phyloP scores from a whole-genome alignment of 257 asterid species.

The Solanum chiquidenum region DNA sequence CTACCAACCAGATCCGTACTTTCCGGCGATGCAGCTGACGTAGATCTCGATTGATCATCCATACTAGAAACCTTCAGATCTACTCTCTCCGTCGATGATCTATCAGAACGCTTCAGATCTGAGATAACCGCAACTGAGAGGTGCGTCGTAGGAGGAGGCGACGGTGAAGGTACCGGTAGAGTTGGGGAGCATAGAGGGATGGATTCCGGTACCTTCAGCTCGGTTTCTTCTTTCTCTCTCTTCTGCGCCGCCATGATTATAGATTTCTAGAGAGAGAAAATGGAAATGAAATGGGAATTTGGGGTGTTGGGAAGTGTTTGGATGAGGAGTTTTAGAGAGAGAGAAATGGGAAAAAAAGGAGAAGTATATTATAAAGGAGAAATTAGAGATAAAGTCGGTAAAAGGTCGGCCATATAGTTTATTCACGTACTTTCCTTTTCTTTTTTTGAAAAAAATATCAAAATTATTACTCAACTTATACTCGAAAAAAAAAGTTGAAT shows the following conservation, averaged over 20 bases:
- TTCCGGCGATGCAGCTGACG: background rate
- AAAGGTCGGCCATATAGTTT: slow-evolving; percentile 2
- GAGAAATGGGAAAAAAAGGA: background rate
- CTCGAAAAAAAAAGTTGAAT: background rate
- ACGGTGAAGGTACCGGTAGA: slow-evolving; percentile 35
- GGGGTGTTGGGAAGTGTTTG: background rate
- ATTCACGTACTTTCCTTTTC: background rate
- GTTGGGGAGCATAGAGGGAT: slow-evolving; percentile 29
- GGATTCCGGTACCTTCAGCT: slow-evolving; percentile 58
- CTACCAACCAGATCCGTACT: background rate
- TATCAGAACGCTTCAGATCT: slow-evolving; percentile 3
- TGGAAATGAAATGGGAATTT: background rate
- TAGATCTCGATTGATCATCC: background rate
- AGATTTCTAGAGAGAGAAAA: background rate
- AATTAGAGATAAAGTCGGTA: background rate
- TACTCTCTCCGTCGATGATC: background rate
- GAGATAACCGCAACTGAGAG: slow-evolving; percentile 7
- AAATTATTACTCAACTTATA: background rate
- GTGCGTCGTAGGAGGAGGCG: background rate
- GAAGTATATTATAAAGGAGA: background rate
- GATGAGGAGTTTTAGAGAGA: background rate
- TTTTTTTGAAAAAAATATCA: background rate
- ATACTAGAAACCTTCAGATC: background rate
- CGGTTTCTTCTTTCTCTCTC: slow-evolving; percentile 68
- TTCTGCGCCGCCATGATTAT: slow-evolving; percentile 65